Evolutionary conservation across 768 basidiomycete species (phyloP).

Genomic region (Boletus vinaceobasis): DNA sequence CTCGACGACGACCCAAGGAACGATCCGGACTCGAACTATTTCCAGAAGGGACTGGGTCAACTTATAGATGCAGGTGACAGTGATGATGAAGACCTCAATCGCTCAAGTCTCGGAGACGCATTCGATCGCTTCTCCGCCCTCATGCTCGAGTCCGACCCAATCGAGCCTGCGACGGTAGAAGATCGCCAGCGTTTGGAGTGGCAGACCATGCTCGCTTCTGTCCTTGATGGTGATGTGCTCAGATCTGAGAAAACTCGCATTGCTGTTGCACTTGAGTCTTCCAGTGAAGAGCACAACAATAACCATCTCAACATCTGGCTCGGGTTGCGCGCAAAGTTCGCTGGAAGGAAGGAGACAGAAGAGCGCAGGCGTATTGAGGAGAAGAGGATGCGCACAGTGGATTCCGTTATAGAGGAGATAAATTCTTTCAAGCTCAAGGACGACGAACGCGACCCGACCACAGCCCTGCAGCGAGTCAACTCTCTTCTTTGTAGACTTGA

Average conservation of each 20-base stretch:
- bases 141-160: constrained; percentile 58
- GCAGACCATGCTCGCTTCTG: constrained; percentile 94
- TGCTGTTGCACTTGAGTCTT: constrained; percentile 69
- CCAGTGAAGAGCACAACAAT: constrained; percentile 66
- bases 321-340: constrained; percentile 82
- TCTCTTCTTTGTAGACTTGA: constrained; percentile 72
- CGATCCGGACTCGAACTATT: constrained; percentile 83
- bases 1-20: constrained; percentile 66
- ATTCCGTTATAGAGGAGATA: constrained; percentile 81
- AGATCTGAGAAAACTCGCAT: constrained; percentile 94
- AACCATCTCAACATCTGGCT: constrained; percentile 78
- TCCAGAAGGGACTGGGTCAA: constrained; percentile 67
- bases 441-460: constrained; percentile 30
- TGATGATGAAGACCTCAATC: constrained; percentile 67
- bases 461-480: constrained; percentile 60
- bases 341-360: constrained; percentile 75
- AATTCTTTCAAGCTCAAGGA: constrained; percentile 65
- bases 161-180: constrained; percentile 64
- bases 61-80: constrained; percentile 67
- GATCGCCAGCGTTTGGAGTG: constrained; percentile 87
- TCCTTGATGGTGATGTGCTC: constrained; percentile 90
- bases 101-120: constrained; percentile 41
- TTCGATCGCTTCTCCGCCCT: constrained; percentile 52
- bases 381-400: constrained; percentile 74
- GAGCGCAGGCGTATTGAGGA: constrained; percentile 83